Percentiles rank a stretch among this genome's conserved stretches.
These are phyloP conservation scores for Penicillium nordicum DNA, from an alignment of 2,329 filamentous ascomycete genomes.

Conservation along the genomic window DNA sequence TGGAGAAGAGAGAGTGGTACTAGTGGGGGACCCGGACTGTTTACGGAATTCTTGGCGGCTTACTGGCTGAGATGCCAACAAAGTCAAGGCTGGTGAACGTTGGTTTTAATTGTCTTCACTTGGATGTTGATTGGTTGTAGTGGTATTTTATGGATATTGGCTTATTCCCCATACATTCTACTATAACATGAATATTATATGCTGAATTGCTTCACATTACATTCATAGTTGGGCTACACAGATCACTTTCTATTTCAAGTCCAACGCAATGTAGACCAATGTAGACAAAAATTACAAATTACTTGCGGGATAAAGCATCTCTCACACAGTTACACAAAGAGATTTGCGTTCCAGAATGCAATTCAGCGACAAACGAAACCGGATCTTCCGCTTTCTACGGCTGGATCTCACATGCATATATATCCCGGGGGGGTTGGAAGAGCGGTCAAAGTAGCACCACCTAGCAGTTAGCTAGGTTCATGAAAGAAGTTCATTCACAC, in stretches of 20 bases:
- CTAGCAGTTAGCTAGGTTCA: slow-evolving; percentile 7
- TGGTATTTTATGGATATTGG: not conserved
- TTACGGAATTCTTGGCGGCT: not conserved
- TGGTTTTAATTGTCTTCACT: not conserved
- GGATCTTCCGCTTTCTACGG: slow-evolving; percentile 2
- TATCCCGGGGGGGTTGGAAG: not conserved
- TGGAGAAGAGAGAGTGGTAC: not conserved
- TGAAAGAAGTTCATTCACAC: not conserved
- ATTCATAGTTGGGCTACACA: not conserved
- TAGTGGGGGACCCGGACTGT: not conserved
- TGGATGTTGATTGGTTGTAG: not conserved
- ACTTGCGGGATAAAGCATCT: not conserved
- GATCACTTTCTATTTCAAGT: not conserved
- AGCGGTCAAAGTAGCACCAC: slow-evolving; percentile 2
- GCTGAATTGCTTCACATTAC: not conserved
- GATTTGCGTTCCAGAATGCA: not conserved
- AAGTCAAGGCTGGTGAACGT: not conserved
- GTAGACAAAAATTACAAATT: not conserved
- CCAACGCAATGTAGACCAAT: not conserved
- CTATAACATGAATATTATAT: no score
- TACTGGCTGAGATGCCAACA: not conserved
- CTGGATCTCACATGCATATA: slow-evolving; percentile 11
- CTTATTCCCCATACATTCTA: not conserved
- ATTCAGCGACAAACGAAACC: slow-evolving; percentile 6
- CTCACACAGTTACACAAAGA: slow-evolving; percentile 2